A percentile compares a stretch with the other conserved stretches of the same genome.
Evolutionary conservation across 352 stramenopile species (phyloP).

Genomic region (Phytophthora agathidicida): DNA sequence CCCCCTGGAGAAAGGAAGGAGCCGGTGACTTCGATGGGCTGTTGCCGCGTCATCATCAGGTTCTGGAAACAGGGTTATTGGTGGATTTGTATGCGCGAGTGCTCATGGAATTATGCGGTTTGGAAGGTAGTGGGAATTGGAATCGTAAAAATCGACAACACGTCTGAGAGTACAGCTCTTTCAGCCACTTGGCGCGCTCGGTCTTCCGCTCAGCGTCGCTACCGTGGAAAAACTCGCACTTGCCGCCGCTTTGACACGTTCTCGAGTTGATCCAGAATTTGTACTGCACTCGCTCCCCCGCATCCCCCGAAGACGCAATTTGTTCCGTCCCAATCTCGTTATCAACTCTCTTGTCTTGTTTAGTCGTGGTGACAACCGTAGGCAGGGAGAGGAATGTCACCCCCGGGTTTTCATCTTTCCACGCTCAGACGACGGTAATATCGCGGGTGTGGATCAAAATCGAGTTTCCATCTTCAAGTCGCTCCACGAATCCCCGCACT

Average conservation of each 20-base stretch:
- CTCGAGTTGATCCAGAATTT: slow-evolving; percentile 89
- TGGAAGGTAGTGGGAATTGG: no score
- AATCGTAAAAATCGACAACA: no score
- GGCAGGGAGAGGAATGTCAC: slow-evolving; percentile 65
- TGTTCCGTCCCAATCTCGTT: not conserved
- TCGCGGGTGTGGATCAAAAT: slow-evolving; percentile 56
- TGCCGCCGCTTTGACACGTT: slow-evolving; percentile 66
- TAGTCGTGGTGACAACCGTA: slow-evolving; percentile 37
- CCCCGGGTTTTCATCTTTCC: slow-evolving; percentile 60
- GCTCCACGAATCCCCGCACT: slow-evolving; percentile 66
- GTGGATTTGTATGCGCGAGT: no score
- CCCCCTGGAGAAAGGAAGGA: no score
- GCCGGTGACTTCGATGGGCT: no score
- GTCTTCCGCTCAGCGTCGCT: slow-evolving; percentile 49
- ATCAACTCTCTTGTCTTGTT: slow-evolving; percentile 8
- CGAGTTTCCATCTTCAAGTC: slow-evolving; percentile 12
- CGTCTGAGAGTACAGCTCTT: no score
- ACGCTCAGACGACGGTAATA: slow-evolving; percentile 46
- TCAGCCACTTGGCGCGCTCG: slow-evolving; percentile 64
- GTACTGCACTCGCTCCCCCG: slow-evolving; percentile 44
- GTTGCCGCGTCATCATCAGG: no score
- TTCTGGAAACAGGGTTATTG: no score
- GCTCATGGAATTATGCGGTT: no score
- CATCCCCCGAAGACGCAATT: not conserved
- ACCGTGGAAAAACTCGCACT: slow-evolving; percentile 72